A percentile compares a stretch with the other conserved stretches of the same genome.
Conservation (phyloP, 2,329 filamentous ascomycete species). For the Alternaria burnsii region DNA sequence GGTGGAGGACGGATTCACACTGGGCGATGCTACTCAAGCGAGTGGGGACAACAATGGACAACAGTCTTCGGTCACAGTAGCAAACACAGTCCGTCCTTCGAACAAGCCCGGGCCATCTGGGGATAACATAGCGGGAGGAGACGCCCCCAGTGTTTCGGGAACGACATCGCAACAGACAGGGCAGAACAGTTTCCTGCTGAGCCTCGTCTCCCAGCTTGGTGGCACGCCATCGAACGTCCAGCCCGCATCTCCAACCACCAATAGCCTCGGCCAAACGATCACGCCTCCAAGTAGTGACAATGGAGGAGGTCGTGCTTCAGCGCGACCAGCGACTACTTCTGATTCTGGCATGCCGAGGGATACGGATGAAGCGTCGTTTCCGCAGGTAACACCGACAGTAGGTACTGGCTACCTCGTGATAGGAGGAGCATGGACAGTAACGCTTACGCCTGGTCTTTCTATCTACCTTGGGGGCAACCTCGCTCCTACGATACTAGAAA, state of each 20-base stretch:
- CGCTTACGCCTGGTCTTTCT: slow-evolving; percentile 40
- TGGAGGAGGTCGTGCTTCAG: not conserved
- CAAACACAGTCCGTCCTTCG: not conserved
- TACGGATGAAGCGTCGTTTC: not conserved
- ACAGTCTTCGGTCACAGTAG: not conserved
- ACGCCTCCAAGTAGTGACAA: not conserved
- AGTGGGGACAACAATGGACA: not conserved
- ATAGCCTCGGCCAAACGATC: not conserved
- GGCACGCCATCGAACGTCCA: slow-evolving; percentile 16
- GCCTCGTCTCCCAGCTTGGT: slow-evolving; percentile 29
- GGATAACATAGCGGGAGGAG: not conserved
- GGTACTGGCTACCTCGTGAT: slow-evolving; percentile 23
- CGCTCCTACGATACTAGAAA: slow-evolving; percentile 30
- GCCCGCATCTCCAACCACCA: not conserved
- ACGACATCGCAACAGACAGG: slow-evolving; percentile 10
- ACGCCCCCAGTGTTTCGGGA: not conserved
- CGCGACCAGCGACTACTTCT: slow-evolving; percentile 4
- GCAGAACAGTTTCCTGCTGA: slow-evolving; percentile 23
- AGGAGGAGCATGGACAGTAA: slow-evolving; percentile 29
- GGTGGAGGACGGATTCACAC: not conserved
- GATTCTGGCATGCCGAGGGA: not conserved
- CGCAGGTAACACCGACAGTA: slow-evolving; percentile 11
- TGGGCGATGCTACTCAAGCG: not conserved
- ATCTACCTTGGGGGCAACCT: slow-evolving; percentile 29
- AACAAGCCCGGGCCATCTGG: not conserved